A percentile compares a stretch with the other conserved stretches of the same genome.
Evolutionary conservation across 441 rosid genomes (phyloP).

Genomic region (Omphalea diandra): DNA sequence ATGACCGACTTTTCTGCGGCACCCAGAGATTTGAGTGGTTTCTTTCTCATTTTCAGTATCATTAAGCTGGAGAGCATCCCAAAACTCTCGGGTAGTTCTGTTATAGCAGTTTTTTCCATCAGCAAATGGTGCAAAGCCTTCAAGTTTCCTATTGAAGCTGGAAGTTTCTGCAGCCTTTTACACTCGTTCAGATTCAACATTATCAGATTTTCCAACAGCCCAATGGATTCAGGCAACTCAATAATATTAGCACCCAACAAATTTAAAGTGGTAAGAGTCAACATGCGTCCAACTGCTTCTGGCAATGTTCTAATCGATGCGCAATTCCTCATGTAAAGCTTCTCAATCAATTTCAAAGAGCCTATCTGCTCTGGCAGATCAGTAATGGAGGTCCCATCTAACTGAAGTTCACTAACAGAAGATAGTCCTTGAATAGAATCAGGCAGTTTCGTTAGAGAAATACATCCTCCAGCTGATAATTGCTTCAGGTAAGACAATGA

Average conservation of each 20-base stretch:
- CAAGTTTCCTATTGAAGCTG: slow-evolving; percentile 50
- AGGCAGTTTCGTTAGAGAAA: slow-evolving; percentile 34
- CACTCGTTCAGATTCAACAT: slow-evolving; percentile 37
- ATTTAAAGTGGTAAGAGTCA: slow-evolving; percentile 34
- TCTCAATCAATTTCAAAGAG: slow-evolving; percentile 36
- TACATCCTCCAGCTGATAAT: slow-evolving; percentile 42
- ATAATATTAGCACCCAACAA: slow-evolving; percentile 39
- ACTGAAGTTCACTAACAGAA: slow-evolving; percentile 36
- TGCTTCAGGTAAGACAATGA: slow-evolving; percentile 37
- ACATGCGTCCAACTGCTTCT: slow-evolving; percentile 41
- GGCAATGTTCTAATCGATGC: slow-evolving; percentile 40
- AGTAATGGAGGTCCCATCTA: slow-evolving; percentile 40
- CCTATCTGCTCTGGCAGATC: slow-evolving; percentile 47
- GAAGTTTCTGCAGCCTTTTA: slow-evolving; percentile 46
- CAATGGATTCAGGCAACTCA: slow-evolving; percentile 50
- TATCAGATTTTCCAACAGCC: slow-evolving; percentile 43
- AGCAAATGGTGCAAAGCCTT: slow-evolving; percentile 41
- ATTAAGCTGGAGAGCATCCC: slow-evolving; percentile 50
- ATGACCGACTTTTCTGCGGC: slow-evolving; percentile 11
- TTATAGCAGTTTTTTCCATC: slow-evolving; percentile 47
- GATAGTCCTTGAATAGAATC: slow-evolving; percentile 43
- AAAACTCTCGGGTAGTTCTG: slow-evolving; percentile 51
- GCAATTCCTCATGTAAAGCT: slow-evolving; percentile 45
- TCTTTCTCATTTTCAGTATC: slow-evolving; percentile 45
- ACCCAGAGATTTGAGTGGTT: slow-evolving; percentile 15